Conservation (phyloP, 1,284 basidiomycete species). For the Rhodotorula sp. region DNA sequence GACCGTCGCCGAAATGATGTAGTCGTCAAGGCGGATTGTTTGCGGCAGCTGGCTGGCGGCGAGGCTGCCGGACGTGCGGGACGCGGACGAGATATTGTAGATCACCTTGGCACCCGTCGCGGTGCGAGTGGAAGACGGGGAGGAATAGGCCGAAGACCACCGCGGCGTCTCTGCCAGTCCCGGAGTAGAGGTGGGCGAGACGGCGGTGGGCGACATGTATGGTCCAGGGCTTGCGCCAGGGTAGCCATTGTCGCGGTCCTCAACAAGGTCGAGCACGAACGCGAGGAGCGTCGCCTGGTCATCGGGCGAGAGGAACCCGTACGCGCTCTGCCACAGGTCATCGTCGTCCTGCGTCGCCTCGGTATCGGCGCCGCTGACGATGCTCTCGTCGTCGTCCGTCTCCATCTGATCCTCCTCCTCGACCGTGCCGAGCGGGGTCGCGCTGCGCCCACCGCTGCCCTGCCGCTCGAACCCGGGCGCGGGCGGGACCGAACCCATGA, state of each 20-base stretch:
- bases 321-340: constrained; percentile 10
- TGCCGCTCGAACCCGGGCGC: background rate
- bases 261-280: constrained; percentile 28
- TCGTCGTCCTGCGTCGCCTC: constrained; percentile 8
- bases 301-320: constrained; percentile 12
- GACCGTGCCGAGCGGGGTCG: constrained; percentile 14
- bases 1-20: constrained; percentile 2
- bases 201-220: background rate
- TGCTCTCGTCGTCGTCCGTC: constrained; percentile 3
- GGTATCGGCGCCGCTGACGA: background rate
- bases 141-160: background rate
- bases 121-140: background rate
- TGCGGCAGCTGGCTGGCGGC: background rate
- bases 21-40: background rate
- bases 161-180: too few relatives aligned
- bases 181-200: constrained; percentile 3
- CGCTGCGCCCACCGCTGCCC: background rate
- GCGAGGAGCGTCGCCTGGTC: constrained; percentile 14
- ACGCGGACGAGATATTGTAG: background rate
- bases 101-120: background rate
- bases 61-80: background rate
- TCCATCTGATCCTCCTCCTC: constrained; percentile 21
- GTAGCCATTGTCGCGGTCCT: constrained; percentile 12
- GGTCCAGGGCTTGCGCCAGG: background rate
- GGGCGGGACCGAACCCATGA: constrained; percentile 1